Evolutionary conservation across 495 filamentous ascomycete genomes (phyloP).

Genomic region (Melanomma pulvis-pyrius): DNA sequence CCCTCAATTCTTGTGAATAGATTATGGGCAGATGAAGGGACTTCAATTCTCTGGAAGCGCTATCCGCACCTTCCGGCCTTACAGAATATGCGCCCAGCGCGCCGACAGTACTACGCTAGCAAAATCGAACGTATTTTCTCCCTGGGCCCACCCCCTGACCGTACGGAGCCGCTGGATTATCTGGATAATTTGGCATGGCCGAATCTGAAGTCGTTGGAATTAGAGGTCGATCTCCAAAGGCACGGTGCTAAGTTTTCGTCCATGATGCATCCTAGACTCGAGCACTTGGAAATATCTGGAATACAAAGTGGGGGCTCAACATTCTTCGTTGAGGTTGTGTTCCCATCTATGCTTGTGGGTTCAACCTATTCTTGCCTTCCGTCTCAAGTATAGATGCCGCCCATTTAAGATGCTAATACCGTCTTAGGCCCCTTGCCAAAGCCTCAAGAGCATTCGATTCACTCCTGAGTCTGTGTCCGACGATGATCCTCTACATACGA

Average conservation of each 20-base stretch:
- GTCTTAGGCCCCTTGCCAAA: slow-evolving; percentile 19
- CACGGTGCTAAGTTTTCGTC: slow-evolving; percentile 23
- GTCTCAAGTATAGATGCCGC: background rate
- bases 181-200: slow-evolving; percentile 28
- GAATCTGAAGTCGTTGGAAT: slow-evolving; percentile 23
- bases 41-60: slow-evolving; percentile 30
- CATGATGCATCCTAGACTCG: slow-evolving; percentile 23
- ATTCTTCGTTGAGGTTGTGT: slow-evolving; percentile 15
- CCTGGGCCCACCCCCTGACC: slow-evolving; percentile 16
- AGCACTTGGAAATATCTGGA: slow-evolving; percentile 30
- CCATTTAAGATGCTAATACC: background rate
- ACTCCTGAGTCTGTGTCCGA: slow-evolving; percentile 4
- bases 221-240: slow-evolving; percentile 29
- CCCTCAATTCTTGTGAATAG: slow-evolving; percentile 31
- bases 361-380: background rate
- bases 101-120: slow-evolving; percentile 36
- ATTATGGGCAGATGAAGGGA: slow-evolving; percentile 33
- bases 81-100: slow-evolving; percentile 12
- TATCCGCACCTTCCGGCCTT: slow-evolving; percentile 36
- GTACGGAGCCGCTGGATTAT: slow-evolving; percentile 10
- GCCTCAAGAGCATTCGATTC: slow-evolving; percentile 32
- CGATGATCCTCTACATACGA: slow-evolving; percentile 19
- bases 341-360: slow-evolving; percentile 30
- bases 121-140: slow-evolving; percentile 32
- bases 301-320: slow-evolving; percentile 14